A percentile compares a stretch with the other conserved stretches of the same genome.
phyloP scores from a whole-genome alignment of 495 filamentous ascomycete genomes.

The Xylaria nigripes region DNA sequence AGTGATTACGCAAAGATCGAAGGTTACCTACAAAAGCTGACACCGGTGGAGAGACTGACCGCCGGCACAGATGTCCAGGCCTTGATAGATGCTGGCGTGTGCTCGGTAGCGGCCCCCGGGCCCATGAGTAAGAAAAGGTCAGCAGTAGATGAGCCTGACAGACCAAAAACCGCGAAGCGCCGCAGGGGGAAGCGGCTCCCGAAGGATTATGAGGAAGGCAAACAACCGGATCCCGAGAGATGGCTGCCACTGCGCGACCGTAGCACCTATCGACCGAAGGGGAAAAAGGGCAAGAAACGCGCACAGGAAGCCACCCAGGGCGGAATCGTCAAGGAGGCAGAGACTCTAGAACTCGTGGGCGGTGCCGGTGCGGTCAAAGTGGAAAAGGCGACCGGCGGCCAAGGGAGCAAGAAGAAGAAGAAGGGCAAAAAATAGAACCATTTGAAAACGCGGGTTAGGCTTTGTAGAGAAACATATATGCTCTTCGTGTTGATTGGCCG shows the following conservation, averaged over 20 bases:
- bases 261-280: conserved; percentile 81
- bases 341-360: conserved; percentile 55
- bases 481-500: not conserved
- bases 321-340: conserved; percentile 61
- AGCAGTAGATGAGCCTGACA: conserved; percentile 43
- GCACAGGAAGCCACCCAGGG: conserved; percentile 76
- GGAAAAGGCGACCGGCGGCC: conserved; percentile 43
- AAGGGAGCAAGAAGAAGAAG: conserved; percentile 62
- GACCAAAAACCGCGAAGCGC: conserved; percentile 50
- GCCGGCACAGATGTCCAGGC: conserved; percentile 56
- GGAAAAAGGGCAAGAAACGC: conserved; percentile 81
- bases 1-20: conserved; percentile 52
- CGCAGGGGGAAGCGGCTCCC: conserved; percentile 69
- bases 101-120: conserved; percentile 42
- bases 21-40: conserved; percentile 53
- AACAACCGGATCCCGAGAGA: conserved; percentile 76
- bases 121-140: conserved; percentile 48
- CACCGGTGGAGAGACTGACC: conserved; percentile 57
- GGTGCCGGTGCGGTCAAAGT: conserved; percentile 52
- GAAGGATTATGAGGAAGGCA: conserved; percentile 65
- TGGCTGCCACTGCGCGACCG: conserved; percentile 89
- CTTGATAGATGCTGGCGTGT: conserved; percentile 72
- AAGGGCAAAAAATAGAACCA: conserved; percentile 56
- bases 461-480: not conserved
- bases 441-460: not conserved